Conservation (phyloP, 257 asterid species). For the Solanum pennellii region DNA sequence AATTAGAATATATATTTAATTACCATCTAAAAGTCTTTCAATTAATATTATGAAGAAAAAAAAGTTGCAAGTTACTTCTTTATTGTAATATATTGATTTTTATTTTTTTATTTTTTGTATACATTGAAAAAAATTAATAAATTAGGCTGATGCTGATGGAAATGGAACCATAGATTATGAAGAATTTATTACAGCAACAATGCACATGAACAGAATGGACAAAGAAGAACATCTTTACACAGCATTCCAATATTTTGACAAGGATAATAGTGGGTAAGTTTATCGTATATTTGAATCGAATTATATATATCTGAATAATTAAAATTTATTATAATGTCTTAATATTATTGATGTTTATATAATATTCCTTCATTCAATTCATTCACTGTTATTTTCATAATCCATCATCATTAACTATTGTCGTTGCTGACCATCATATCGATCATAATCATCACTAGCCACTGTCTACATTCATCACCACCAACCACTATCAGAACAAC, state of each 20-base stretch:
- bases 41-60: neutral
- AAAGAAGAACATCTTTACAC: conserved; percentile 95
- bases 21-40: neutral
- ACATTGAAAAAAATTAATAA: neutral
- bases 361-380: neutral
- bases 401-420: neutral
- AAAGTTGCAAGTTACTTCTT: neutral
- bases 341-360: neutral
- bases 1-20: neutral
- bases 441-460: neutral
- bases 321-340: no score
- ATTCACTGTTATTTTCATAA: neutral
- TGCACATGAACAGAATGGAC: conserved; percentile 97
- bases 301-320: no score
- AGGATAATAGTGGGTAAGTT: conserved; percentile 86
- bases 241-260: conserved; percentile 94
- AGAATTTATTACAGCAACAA: conserved; percentile 93
- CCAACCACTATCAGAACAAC: neutral
- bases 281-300: no score
- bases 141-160: conserved; percentile 93
- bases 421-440: neutral
- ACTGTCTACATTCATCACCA: neutral
- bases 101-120: no score
- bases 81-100: neutral
- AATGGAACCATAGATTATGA: conserved; percentile 95